Evolutionary conservation across 441 rosid genomes (phyloP), one percentile per base, ranked within the genome.

Genomic region (Rhodomyrtus psidioides): DNA sequence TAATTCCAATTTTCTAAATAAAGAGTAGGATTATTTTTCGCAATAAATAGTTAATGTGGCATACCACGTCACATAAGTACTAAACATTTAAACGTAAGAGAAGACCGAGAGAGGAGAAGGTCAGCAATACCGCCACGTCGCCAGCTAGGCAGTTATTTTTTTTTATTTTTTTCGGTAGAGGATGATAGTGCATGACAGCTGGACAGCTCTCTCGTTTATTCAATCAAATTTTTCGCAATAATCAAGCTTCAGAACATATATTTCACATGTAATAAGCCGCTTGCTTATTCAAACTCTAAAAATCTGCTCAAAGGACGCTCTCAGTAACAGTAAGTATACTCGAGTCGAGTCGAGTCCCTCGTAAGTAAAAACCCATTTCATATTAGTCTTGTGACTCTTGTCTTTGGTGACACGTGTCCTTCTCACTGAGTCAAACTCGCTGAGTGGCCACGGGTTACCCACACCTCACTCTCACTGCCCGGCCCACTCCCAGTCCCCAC

Each of bases 171-270:
- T 28, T 28, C 0, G 1, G 7, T 16, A 8, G 0, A 0, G 0
- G 0, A 19, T 30, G 0, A 5, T 19, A 2, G 21, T 30, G 0
- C 1, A 0, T 0, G 14, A 65, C 0, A 9, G 4, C 0, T 19
- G 0, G 0, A 9, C 0, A 19, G 6, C 4, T 65, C 1, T 34
- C 4, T 19, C 0, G 0, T 19, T 65, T 65, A 65, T 1, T 19
- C 19, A 65, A 65, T 34, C 2, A 34, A 19, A 19, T 19, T 65
- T 34, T 10, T 2, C 6, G 79, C 46, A 65, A 34, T 34, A 5
- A 65, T 34, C 79, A 10, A 19, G 49, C 79, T 34, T 65, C 15
- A 34, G 9, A 65, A 21, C 46, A 12, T 2, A 0, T 4, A 34
- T 10, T 34, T 65, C 79, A 34, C 79, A 9, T 21, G 49, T 65